These are phyloP conservation scores for Cladosporium phlei DNA, from an alignment of 2,329 filamentous ascomycete genomes.

Conservation along the genomic window DNA sequence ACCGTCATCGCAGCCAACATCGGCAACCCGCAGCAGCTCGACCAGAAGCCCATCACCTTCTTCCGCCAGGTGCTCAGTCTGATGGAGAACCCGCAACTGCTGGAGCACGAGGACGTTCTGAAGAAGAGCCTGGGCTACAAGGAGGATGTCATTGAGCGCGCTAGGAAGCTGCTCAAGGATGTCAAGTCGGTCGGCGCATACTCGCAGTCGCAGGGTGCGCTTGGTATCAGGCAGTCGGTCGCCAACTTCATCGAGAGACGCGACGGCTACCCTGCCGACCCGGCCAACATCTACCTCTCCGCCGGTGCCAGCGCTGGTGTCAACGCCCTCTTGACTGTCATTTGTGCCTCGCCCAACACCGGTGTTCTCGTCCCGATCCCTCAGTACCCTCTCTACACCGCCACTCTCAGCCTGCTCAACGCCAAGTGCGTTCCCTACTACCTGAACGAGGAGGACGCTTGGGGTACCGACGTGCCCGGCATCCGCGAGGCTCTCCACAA, in stretches of 20 bases:
- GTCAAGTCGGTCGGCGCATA: constrained; percentile 93
- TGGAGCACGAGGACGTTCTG: constrained; percentile 79
- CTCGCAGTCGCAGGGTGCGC: constrained; percentile 86
- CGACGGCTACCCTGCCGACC: constrained; percentile 80
- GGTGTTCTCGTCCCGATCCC: constrained; percentile 93
- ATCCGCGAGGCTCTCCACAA: constrained; percentile 70
- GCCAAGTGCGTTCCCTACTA: constrained; percentile 88
- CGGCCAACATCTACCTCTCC: constrained; percentile 81
- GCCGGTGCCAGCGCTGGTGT: constrained; percentile 90
- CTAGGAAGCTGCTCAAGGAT: constrained; percentile 71
- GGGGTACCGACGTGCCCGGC: constrained; percentile 79
- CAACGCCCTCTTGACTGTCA: constrained; percentile 84
- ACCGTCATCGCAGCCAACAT: constrained; percentile 96
- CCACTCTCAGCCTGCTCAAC: constrained; percentile 79
- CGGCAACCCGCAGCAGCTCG: constrained; percentile 96
- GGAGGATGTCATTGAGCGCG: constrained; percentile 79
- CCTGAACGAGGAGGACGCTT: constrained; percentile 78
- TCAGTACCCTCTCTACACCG: constrained; percentile 96
- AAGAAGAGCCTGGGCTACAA: constrained; percentile 76
- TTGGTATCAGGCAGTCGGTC: constrained; percentile 80
- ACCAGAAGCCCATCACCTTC: constrained; percentile 98
- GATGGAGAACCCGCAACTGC: constrained; percentile 79
- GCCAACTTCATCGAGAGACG: constrained; percentile 85
- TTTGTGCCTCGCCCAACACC: constrained; percentile 70
- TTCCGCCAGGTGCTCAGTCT: constrained; percentile 95